phyloP scores from a whole-genome alignment of 352 stramenopile genomes.

The Globisporangium iwayamae region DNA sequence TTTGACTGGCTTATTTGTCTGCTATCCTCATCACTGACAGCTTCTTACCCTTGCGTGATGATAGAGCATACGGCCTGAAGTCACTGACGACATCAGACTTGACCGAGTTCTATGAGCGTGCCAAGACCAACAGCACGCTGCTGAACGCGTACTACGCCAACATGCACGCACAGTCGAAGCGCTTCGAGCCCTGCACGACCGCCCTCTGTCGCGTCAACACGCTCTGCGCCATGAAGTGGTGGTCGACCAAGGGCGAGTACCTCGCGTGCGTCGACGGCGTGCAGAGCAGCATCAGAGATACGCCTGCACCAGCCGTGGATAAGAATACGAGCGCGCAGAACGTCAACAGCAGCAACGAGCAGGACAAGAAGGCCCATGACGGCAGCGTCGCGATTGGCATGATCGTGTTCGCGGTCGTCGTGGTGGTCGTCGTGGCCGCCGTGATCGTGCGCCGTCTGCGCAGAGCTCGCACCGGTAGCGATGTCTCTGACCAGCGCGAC shows the following conservation, averaged over 20 bases:
- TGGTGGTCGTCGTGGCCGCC: background rate
- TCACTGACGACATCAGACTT: slow-evolving; percentile 44
- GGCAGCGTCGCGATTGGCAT: slow-evolving; percentile 4
- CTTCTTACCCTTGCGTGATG: background rate
- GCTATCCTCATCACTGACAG: background rate
- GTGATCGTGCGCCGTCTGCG: slow-evolving; percentile 9
- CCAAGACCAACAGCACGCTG: slow-evolving; percentile 43
- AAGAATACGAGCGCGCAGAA: background rate
- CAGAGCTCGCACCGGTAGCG: background rate
- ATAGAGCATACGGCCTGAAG: slow-evolving; percentile 47
- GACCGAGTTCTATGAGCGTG: slow-evolving; percentile 39
- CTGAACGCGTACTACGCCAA: slow-evolving; percentile 76
- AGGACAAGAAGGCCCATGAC: background rate
- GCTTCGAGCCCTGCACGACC: slow-evolving; percentile 33
- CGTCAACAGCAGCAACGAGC: background rate
- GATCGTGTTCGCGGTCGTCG: slow-evolving; percentile 1
- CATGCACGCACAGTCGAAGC: slow-evolving; percentile 66
- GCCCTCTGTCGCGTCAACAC: slow-evolving; percentile 48
- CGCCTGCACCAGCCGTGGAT: background rate
- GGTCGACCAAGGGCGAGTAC: slow-evolving; percentile 63
- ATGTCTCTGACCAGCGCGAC: slow-evolving; percentile 2
- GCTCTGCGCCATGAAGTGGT: slow-evolving; percentile 75
- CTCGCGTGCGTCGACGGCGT: slow-evolving; percentile 46
- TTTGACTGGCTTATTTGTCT: background rate
- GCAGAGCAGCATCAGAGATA: slow-evolving; percentile 4